Evolutionary conservation across 805 yeast species (phyloP).

Genomic region (Kregervanrija fluxuum): DNA sequence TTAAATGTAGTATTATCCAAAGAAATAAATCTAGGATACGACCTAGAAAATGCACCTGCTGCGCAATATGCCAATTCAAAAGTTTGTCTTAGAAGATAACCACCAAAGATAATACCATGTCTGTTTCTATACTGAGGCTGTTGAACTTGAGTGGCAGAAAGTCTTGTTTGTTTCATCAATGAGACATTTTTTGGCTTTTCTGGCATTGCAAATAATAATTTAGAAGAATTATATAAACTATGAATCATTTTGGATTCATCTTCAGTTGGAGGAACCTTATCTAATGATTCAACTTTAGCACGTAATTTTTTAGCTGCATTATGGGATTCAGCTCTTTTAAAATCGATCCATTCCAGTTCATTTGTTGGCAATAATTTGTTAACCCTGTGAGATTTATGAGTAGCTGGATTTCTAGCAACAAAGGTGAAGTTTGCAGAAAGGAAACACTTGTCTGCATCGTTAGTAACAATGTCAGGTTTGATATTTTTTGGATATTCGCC

Average conservation of each 20-base stretch:
- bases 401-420: constrained; percentile 89
- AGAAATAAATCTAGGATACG: constrained; percentile 83
- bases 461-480: constrained; percentile 50
- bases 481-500: constrained; percentile 41
- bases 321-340: constrained; percentile 82
- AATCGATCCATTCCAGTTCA: constrained; percentile 75
- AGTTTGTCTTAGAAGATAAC: constrained; percentile 84
- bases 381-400: constrained; percentile 85
- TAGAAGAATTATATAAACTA: constrained; percentile 59
- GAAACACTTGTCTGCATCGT: constrained; percentile 53
- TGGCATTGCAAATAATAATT: constrained; percentile 27
- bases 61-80: constrained; percentile 92
- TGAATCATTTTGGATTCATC: constrained; percentile 73
- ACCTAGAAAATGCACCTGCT: constrained; percentile 80
- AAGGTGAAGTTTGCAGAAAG: constrained; percentile 89
- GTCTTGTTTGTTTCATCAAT: constrained; percentile 65
- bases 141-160: constrained; percentile 78
- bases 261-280: constrained; percentile 65
- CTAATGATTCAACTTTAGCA: constrained; percentile 56
- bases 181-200: constrained; percentile 43
- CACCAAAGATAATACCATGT: constrained; percentile 94
- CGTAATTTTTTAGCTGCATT: constrained; percentile 78
- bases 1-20: constrained; percentile 87
- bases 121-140: constrained; percentile 96
- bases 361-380: constrained; percentile 71